A percentile compares a stretch with the other conserved stretches of the same genome.
These are phyloP conservation scores for Graphium sp. DNA, from an alignment of 2,329 filamentous ascomycete genomes.

Conservation along the genomic window DNA sequence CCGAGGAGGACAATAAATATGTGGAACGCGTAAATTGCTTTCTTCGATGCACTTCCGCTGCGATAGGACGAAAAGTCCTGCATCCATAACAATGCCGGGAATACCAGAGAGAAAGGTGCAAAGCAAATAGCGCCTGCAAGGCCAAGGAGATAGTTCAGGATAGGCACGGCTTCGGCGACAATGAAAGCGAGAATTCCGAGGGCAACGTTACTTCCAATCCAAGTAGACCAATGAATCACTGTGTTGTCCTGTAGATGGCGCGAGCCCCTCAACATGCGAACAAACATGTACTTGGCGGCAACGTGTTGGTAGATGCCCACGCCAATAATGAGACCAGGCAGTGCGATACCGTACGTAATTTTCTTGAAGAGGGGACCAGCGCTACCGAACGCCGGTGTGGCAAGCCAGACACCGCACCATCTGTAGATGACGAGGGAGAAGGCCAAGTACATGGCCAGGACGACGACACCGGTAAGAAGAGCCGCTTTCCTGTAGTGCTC, in stretches of 20 bases:
- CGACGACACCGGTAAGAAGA: slow-evolving; percentile 9
- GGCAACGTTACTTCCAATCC: slow-evolving; percentile 6
- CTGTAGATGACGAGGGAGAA: slow-evolving; percentile 14
- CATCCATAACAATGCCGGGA: slow-evolving; percentile 12
- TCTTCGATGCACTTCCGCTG: slow-evolving; percentile 6
- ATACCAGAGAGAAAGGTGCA: slow-evolving; percentile 12
- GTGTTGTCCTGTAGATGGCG: slow-evolving; percentile 12
- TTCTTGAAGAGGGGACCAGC: slow-evolving; percentile 13
- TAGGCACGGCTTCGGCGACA: slow-evolving; percentile 5
- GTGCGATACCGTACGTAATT: slow-evolving; percentile 14
- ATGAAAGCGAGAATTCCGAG: slow-evolving; percentile 4
- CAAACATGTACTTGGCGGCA: slow-evolving; percentile 13
- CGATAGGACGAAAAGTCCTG: slow-evolving; percentile 9
- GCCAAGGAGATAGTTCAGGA: slow-evolving; percentile 14
- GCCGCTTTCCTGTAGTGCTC: slow-evolving; percentile 11
- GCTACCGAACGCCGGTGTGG: slow-evolving; percentile 12
- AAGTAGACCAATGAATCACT: slow-evolving; percentile 12
- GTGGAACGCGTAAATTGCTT: slow-evolving; percentile 9
- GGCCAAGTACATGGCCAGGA: slow-evolving; percentile 12
- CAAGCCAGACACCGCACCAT: slow-evolving; percentile 12
- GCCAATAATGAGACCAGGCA: slow-evolving; percentile 10
- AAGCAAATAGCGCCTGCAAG: slow-evolving; percentile 13
- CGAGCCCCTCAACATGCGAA: slow-evolving; percentile 12
- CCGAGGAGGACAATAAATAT: slow-evolving; percentile 9
- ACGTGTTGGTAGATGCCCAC: slow-evolving; percentile 6